These are phyloP conservation scores for Acrodontium crateriforme DNA, from an alignment of 2,329 filamentous ascomycete genomes.

Conservation along the genomic window DNA sequence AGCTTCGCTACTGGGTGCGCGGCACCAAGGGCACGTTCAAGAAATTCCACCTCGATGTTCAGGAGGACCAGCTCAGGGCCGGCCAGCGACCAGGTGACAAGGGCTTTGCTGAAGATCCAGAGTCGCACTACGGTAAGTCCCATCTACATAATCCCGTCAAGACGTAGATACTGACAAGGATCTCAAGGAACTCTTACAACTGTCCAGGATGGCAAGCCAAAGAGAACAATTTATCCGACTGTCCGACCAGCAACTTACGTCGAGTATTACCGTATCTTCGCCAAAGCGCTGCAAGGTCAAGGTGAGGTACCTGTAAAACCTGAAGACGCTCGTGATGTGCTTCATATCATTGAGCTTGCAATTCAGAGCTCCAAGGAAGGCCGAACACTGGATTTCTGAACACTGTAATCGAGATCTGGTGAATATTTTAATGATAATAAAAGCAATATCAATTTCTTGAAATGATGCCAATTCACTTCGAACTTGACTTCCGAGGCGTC, in stretches of 20 bases:
- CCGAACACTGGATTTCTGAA: slow-evolving; percentile 25
- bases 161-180: too few species aligned
- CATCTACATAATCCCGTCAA: too few species aligned
- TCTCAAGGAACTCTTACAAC: slow-evolving; percentile 39
- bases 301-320: slow-evolving; percentile 41
- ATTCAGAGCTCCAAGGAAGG: slow-evolving; percentile 39
- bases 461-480: too few species aligned
- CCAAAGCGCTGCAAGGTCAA: slow-evolving; percentile 37
- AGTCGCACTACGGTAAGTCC: slow-evolving; percentile 38
- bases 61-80: slow-evolving; percentile 58
- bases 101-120: slow-evolving; percentile 51
- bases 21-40: slow-evolving; percentile 62
- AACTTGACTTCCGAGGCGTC: too few species aligned
- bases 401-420: background rate
- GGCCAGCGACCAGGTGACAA: slow-evolving; percentile 48
- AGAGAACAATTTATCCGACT: slow-evolving; percentile 40
- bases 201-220: slow-evolving; percentile 31
- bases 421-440: too few species aligned
- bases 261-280: slow-evolving; percentile 48
- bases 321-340: slow-evolving; percentile 38
- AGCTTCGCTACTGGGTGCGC: slow-evolving; percentile 64
- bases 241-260: slow-evolving; percentile 53
- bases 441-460: too few species aligned
- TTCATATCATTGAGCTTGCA: slow-evolving; percentile 43
- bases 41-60: slow-evolving; percentile 57